A percentile compares a stretch with the other conserved stretches of the same genome.
Evolutionary conservation across 2,329 filamentous ascomycete genomes (phyloP).

Genomic region (Paecilomyces formosus): DNA sequence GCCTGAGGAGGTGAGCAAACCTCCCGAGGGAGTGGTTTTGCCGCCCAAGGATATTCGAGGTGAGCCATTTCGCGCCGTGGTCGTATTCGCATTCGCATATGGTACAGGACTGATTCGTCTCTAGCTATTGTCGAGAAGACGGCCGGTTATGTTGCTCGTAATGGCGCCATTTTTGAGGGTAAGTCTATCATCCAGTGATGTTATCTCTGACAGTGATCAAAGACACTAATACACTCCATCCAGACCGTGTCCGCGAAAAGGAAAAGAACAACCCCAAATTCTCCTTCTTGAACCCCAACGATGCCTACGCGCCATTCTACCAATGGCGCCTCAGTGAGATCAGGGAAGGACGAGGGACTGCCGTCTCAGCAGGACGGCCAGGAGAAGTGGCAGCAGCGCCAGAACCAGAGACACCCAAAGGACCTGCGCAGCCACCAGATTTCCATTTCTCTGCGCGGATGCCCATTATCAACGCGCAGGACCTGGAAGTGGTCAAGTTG

Average conservation of each 20-base stretch:
- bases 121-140: constrained; percentile 79
- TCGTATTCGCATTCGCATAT: constrained; percentile 1
- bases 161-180: constrained; percentile 61
- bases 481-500: constrained; percentile 65
- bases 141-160: constrained; percentile 76
- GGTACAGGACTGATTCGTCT: constrained; percentile 16
- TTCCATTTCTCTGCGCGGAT: constrained; percentile 94
- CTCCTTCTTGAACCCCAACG: constrained; percentile 70
- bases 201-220: not conserved
- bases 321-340: constrained; percentile 85
- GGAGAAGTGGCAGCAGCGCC: constrained; percentile 52
- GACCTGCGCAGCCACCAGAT: constrained; percentile 75
- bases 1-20: constrained; percentile 59
- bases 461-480: constrained; percentile 93
- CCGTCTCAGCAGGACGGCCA: constrained; percentile 65
- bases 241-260: constrained; percentile 74
- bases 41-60: constrained; percentile 77
- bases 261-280: constrained; percentile 82
- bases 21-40: constrained; percentile 75
- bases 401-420: constrained; percentile 61
- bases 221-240: not conserved
- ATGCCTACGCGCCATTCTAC: constrained; percentile 85
- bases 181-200: constrained; percentile 5
- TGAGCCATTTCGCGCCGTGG: constrained; percentile 16
- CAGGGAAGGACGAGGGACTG: constrained; percentile 71